A percentile compares a stretch with the other conserved stretches of the same genome.
Conservation (phyloP, 2,329 filamentous ascomycete genomes). For the Trichoderma sp. region DNA sequence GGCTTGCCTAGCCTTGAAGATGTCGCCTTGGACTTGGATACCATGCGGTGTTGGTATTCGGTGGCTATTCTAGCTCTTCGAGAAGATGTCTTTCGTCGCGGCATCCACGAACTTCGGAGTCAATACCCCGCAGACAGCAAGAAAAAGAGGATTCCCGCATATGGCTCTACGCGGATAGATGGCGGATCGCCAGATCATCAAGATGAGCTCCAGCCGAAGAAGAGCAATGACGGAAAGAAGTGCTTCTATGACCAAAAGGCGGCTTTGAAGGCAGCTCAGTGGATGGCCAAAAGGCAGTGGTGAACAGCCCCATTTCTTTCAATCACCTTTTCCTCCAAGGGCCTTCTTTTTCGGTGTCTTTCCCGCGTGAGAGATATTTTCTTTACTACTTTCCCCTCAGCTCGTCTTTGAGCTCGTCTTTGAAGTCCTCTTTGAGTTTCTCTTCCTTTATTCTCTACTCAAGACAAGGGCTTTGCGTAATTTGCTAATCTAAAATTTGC, state of each 20-base stretch:
- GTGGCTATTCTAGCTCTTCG: background rate
- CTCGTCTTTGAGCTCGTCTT: background rate
- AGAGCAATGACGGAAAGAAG: background rate
- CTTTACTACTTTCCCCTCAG: background rate
- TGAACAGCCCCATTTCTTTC: background rate
- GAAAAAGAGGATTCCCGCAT: slow-evolving; percentile 2
- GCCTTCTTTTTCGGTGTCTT: background rate
- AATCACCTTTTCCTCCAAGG: background rate
- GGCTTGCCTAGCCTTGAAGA: slow-evolving; percentile 36
- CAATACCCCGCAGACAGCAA: background rate
- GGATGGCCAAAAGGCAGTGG: background rate
- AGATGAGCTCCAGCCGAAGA: slow-evolving; percentile 32
- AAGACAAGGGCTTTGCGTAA: background rate
- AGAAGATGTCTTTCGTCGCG: slow-evolving; percentile 4
- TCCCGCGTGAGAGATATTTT: background rate
- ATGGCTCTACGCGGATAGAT: slow-evolving; percentile 10
- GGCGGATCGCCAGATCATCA: slow-evolving; percentile 32
- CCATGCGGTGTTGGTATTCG: background rate
- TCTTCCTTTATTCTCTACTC: background rate
- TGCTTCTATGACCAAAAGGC: background rate
- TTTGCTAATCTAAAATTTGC: background rate
- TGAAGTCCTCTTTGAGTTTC: background rate
- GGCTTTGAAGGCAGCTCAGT: background rate
- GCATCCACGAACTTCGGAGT: background rate
- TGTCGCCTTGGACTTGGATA: slow-evolving; percentile 18